Evolutionary conservation across 2,329 filamentous ascomycete species (phyloP), one percentile per base, ranked within the genome.

Genomic region (Apiospora kogelbergensis): DNA sequence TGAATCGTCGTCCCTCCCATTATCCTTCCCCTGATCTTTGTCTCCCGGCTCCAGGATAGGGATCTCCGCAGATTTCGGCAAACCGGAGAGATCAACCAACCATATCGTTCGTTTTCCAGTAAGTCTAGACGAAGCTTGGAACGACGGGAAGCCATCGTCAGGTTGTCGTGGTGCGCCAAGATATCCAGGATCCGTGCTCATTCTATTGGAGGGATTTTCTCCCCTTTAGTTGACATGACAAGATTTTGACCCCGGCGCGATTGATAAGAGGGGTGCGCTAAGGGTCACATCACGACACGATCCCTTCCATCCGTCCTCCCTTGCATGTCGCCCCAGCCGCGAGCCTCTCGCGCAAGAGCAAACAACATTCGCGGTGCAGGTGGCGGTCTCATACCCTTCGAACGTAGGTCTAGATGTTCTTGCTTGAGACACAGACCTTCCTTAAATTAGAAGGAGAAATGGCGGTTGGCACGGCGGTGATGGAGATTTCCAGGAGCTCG

Each of bases 261-360:
- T n/a, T 37, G 30, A 60, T 60, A 30, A 60, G 53, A 60, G 53
- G 53, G 53, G 53, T 60, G 53, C 53, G 53, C 53, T 37, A 37
- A 30, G 53, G 53, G 30, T 30, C 53, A 37, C 26, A n/a, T 37
- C 53, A 60, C 53, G 53, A 37, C 53, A 60, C 30, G 53, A 10
- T n/a, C 30, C 17, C 30, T 37, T 11, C 53, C 30, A 11, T 37
- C 26, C 26, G 53, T 30, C 2, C 30, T 13, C 53, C 20, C 33
- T 60, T 30, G 53, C 53, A 37, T 37, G 53, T n/a, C 13, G 17
- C 9, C 20, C 40, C 40, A 30, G 30, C 3, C n/a, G 30, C 30
- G 30, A 3, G 30, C 6, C 53, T 60, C 30, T 37, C 30, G 53
- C 1, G 20, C 11, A n/a, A 60, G 7, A 57, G 48, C 17, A 17